Conservation (phyloP, 1,284 basidiomycete genomes). For the Tilletia setariae region DNA sequence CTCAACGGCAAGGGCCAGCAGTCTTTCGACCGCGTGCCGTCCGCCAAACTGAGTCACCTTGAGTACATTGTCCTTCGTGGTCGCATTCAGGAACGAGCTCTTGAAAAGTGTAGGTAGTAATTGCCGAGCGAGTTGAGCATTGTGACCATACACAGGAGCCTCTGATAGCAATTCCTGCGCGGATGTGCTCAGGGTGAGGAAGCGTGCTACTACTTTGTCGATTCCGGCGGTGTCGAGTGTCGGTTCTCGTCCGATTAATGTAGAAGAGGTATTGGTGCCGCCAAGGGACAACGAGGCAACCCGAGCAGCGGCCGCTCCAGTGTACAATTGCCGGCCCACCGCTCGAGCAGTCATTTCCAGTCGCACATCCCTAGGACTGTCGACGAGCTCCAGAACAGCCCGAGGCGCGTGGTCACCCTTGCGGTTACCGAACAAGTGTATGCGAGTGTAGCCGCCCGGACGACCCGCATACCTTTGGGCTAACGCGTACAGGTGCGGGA, state of each 20-base stretch:
- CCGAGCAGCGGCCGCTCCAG: slow-evolving; percentile 5
- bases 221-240: not conserved
- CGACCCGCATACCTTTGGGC: slow-evolving; percentile 76
- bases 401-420: slow-evolving; percentile 88
- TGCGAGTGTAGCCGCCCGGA: slow-evolving; percentile 91
- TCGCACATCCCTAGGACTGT: slow-evolving; percentile 82
- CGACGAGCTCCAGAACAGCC: slow-evolving; percentile 89
- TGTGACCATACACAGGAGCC: not conserved
- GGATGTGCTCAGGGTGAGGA: not conserved
- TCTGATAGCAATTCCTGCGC: not conserved
- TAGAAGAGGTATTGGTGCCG: not conserved
- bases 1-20: slow-evolving; percentile 16
- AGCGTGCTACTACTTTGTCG: not conserved
- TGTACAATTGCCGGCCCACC: slow-evolving; percentile 29
- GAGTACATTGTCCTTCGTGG: slow-evolving; percentile 42
- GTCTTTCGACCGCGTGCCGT: slow-evolving; percentile 32
- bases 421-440: slow-evolving; percentile 83
- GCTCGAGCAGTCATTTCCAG: slow-evolving; percentile 51
- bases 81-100: slow-evolving; percentile 31
- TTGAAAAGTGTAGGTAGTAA: slow-evolving; percentile 31
- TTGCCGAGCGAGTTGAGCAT: not conserved
- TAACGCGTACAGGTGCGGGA: slow-evolving; percentile 77
- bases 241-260: slow-evolving; percentile 1
- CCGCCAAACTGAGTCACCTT: slow-evolving; percentile 47
- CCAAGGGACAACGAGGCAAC: not conserved